A percentile compares a stretch with the other conserved stretches of the same genome.
These are phyloP conservation scores for Acanthamoeba royreba DNA, from an alignment of 208 protist genomes.

Conservation along the genomic window DNA sequence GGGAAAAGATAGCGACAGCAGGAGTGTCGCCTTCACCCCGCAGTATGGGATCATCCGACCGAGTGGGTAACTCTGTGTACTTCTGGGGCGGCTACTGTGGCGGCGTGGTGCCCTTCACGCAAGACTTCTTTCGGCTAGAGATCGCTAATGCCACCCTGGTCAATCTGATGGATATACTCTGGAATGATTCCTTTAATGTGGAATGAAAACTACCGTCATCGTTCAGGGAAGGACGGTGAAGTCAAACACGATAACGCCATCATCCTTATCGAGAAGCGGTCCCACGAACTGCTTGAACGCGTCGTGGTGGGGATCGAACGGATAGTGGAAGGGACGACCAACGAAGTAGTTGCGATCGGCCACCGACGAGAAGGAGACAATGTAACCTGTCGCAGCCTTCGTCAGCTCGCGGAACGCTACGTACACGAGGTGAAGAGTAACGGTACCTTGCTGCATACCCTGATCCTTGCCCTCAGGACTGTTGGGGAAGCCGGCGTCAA, in stretches of 20 bases:
- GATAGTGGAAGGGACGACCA: neutral
- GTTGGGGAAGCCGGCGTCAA: no score
- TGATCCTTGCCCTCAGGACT: no score
- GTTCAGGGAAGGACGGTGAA: neutral
- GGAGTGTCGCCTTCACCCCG: neutral
- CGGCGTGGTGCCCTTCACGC: neutral
- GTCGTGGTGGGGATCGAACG: neutral
- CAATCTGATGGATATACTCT: no score
- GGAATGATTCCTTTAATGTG: no score
- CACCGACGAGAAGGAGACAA: neutral
- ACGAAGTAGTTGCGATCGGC: neutral
- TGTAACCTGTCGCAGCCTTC: no score
- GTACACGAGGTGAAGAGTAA: no score
- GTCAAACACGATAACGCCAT: neutral
- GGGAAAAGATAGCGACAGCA: neutral
- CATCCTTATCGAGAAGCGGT: neutral
- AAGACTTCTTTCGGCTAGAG: conserved; percentile 10
- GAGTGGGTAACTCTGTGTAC: neutral
- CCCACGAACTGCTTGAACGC: conserved; percentile 30
- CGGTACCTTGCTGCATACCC: no score
- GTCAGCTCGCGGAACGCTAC: no score
- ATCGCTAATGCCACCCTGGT: no score
- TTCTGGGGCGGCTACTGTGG: conserved; percentile 30
- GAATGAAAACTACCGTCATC: no score
- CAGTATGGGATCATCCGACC: neutral